These are phyloP conservation scores for Tetrapisispora phaffii DNA, from an alignment of 805 yeast species.

Conservation along the genomic window DNA sequence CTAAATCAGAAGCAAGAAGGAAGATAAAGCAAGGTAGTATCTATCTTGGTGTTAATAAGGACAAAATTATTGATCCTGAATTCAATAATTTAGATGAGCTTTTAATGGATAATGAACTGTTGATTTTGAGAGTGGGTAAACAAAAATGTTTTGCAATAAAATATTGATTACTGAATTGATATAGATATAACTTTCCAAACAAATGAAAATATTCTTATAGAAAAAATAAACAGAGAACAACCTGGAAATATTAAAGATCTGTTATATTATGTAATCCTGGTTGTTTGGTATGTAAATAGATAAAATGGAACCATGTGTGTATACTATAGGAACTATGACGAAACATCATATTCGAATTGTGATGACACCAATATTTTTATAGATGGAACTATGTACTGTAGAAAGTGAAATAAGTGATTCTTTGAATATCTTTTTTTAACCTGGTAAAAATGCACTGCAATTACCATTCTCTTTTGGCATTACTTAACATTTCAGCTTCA, in stretches of 20 bases:
- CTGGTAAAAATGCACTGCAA: too few relatives aligned
- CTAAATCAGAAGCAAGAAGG: slow-evolving; percentile 50
- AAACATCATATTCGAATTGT: too few relatives aligned
- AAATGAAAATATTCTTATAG: too few relatives aligned
- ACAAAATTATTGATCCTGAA: slow-evolving; percentile 40
- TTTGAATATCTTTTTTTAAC: too few relatives aligned
- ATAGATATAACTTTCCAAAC: too few relatives aligned
- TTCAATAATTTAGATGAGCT: slow-evolving; percentile 37
- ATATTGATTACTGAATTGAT: not conserved
- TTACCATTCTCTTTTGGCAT: slow-evolving; percentile 15
- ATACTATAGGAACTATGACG: too few relatives aligned
- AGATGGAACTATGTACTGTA: not conserved
- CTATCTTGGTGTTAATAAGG: slow-evolving; percentile 53
- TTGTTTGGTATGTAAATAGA: too few relatives aligned
- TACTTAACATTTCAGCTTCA: slow-evolving; percentile 25
- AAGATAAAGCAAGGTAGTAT: slow-evolving; percentile 63
- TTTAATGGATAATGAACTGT: slow-evolving; percentile 47
- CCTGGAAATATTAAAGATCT: too few relatives aligned
- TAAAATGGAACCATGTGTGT: too few relatives aligned
- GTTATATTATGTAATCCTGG: too few relatives aligned
- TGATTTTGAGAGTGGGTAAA: slow-evolving; percentile 65
- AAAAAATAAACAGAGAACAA: too few relatives aligned
- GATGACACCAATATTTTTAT: too few relatives aligned
- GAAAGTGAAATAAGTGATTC: not conserved
- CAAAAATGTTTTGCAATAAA: slow-evolving; percentile 46